A percentile compares a stretch with the other conserved stretches of the same genome.
Evolutionary conservation across 2,329 filamentous ascomycete species (phyloP).

Genomic region (Aspergillus ustus): DNA sequence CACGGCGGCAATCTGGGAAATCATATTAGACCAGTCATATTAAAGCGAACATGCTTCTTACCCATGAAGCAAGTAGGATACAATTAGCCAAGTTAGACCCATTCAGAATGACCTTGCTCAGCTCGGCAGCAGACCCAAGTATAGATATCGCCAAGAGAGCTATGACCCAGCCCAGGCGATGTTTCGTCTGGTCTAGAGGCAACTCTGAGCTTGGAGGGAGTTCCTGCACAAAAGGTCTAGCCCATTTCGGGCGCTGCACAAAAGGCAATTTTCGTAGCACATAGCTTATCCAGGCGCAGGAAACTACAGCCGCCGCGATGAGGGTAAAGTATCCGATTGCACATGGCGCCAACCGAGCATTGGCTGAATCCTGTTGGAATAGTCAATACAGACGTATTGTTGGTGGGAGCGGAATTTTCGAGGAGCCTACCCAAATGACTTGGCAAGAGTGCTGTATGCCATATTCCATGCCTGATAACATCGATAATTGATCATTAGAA

Average conservation of each 20-base stretch:
- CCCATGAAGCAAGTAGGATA: slow-evolving; percentile 43
- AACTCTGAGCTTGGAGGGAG: slow-evolving; percentile 33
- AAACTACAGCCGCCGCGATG: slow-evolving; percentile 33
- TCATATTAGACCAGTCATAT: background rate
- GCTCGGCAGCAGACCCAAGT: slow-evolving; percentile 41
- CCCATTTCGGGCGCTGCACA: slow-evolving; percentile 54
- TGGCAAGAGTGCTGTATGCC: slow-evolving; percentile 19
- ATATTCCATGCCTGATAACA: slow-evolving; percentile 18
- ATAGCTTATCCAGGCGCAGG: slow-evolving; percentile 34
- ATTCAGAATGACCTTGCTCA: slow-evolving; percentile 32
- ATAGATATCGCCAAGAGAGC: slow-evolving; percentile 45
- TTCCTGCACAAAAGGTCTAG: slow-evolving; percentile 56
- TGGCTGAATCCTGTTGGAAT: slow-evolving; percentile 39
- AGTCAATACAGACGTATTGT: background rate
- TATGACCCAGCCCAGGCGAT: slow-evolving; percentile 39
- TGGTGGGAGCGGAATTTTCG: no score
- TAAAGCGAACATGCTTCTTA: slow-evolving; percentile 32
- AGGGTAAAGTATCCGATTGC: slow-evolving; percentile 39
- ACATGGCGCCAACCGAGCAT: slow-evolving; percentile 41
- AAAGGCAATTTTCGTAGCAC: slow-evolving; percentile 30
- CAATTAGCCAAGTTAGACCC: slow-evolving; percentile 21
- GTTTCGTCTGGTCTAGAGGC: slow-evolving; percentile 36
- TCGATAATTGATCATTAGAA: slow-evolving; percentile 3
- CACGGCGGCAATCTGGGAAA: slow-evolving; percentile 38
- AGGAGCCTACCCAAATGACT: slow-evolving; percentile 25